Conservation (phyloP, 139 green algal genomes). For the Chlamydomonas schloesseri region DNA sequence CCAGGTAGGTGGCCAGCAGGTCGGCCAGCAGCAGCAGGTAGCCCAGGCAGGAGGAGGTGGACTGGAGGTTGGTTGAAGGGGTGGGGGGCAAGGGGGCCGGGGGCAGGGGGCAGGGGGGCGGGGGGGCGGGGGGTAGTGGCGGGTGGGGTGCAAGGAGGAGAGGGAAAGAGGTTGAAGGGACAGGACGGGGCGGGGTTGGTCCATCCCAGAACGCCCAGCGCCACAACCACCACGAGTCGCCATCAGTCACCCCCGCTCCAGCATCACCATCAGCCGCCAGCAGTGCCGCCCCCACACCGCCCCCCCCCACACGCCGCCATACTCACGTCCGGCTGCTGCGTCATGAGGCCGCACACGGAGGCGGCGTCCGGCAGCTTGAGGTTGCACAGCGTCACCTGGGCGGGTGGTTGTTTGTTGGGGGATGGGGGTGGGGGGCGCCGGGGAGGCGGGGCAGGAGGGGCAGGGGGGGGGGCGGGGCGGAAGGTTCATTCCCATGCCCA, state of each 20-base stretch:
- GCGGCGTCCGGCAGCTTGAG: conserved; percentile 21
- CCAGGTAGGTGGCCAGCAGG: conserved; percentile 67
- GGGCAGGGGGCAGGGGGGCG: background rate
- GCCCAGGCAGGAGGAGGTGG: conserved; percentile 67
- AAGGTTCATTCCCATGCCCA: too few relatives aligned
- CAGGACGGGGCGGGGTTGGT: background rate
- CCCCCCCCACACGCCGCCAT: background rate
- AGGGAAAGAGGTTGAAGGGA: background rate
- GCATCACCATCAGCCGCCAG: background rate
- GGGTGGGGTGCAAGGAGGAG: background rate
- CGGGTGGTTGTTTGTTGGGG: background rate
- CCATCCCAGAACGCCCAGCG: too few relatives aligned
- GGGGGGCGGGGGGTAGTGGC: background rate
- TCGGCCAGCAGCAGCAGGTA: conserved; percentile 78
- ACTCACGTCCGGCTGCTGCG: conserved; percentile 6
- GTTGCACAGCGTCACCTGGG: conserved; percentile 53
- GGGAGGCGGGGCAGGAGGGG: background rate
- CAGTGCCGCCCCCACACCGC: background rate
- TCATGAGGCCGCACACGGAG: conserved; percentile 10
- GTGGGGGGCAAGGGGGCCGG: background rate
- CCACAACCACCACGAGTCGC: too few relatives aligned
- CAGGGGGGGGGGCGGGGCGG: too few relatives aligned
- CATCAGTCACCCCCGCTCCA: background rate
- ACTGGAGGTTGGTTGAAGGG: conserved; percentile 41
- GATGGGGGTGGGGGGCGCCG: background rate